phyloP scores from a whole-genome alignment of 2,329 filamentous ascomycete genomes.

The Fusarium heterosporum region DNA sequence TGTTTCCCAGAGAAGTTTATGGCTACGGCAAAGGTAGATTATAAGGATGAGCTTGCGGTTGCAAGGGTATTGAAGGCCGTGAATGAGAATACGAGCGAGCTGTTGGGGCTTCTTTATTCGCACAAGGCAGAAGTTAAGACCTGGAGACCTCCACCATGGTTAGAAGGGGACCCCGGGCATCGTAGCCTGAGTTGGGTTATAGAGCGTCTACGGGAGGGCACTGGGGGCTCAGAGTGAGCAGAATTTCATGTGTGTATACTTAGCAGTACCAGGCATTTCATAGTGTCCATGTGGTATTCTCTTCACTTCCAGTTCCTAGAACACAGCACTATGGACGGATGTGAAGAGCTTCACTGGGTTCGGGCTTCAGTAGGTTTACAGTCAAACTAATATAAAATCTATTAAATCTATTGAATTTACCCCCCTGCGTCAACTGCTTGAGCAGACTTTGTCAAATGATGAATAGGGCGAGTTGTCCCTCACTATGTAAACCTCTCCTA shows the following conservation, averaged over 20 bases:
- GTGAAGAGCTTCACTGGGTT: rapidly evolving
- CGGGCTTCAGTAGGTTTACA: too few species aligned
- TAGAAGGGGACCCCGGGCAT: not conserved
- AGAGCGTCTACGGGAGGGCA: not conserved
- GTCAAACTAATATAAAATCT: not conserved
- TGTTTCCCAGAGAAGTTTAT: not conserved
- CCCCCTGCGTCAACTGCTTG: not conserved
- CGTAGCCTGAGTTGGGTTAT: not conserved
- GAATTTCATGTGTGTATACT: not conserved
- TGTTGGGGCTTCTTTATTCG: not conserved
- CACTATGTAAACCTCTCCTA: slow-evolving; percentile 72
- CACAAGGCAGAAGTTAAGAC: not conserved
- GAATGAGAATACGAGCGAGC: slow-evolving; percentile 8
- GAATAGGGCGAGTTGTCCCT: slow-evolving; percentile 33
- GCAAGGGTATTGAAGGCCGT: not conserved
- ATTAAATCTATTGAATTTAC: not conserved
- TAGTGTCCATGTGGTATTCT: not conserved
- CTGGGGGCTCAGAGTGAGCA: not conserved
- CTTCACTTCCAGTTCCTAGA: too few species aligned
- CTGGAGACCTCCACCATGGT: not conserved
- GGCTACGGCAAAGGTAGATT: not conserved
- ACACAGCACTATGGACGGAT: not conserved
- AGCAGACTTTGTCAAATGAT: slow-evolving; percentile 4
- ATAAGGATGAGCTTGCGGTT: not conserved
- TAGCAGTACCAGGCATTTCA: not conserved